Evolutionary conservation across 1,139 yeast genomes (phyloP).

Genomic region (Yamadazyma buinensis): DNA sequence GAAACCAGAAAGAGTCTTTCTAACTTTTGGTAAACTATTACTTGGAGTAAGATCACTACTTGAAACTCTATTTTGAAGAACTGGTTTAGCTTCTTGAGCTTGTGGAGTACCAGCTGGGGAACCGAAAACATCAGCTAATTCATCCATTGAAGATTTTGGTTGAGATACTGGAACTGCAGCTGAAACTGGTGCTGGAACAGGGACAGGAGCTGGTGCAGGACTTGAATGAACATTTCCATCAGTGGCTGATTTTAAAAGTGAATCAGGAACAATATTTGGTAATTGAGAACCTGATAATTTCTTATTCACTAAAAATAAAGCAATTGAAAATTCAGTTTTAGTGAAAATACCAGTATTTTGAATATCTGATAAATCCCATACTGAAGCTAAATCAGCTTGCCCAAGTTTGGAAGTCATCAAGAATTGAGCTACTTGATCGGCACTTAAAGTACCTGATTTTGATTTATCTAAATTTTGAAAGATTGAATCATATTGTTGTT

Average conservation of each 20-base stretch:
- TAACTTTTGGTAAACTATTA: conserved; percentile 35
- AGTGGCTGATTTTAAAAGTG: conserved; percentile 35
- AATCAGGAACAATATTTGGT: conserved; percentile 66
- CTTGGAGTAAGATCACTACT: conserved; percentile 37
- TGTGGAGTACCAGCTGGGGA: conserved; percentile 9
- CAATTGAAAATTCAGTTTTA: conserved; percentile 82
- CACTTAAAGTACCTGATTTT: conserved; percentile 60
- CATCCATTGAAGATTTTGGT: conserved; percentile 58
- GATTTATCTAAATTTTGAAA: conserved; percentile 74
- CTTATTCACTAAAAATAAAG: conserved; percentile 88
- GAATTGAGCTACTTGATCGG: conserved; percentile 82
- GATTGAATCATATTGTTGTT: conserved; percentile 72
- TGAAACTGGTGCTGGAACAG: conserved; percentile 17
- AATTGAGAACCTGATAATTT: conserved; percentile 71
- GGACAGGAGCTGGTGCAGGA: conserved; percentile 4
- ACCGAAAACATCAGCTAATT: conserved; percentile 57
- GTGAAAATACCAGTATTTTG: conserved; percentile 83
- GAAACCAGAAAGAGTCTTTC: conserved; percentile 35
- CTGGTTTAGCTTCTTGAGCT: conserved; percentile 10
- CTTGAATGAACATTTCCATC: conserved; percentile 14
- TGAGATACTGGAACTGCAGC: conserved; percentile 22
- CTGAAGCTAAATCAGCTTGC: conserved; percentile 80
- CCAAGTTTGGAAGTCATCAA: conserved; percentile 82
- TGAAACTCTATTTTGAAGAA: conserved; percentile 24
- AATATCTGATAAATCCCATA: conserved; percentile 94